Conservation (phyloP, 192 early-diverging fungal species). For the Coemansia sp. region DNA sequence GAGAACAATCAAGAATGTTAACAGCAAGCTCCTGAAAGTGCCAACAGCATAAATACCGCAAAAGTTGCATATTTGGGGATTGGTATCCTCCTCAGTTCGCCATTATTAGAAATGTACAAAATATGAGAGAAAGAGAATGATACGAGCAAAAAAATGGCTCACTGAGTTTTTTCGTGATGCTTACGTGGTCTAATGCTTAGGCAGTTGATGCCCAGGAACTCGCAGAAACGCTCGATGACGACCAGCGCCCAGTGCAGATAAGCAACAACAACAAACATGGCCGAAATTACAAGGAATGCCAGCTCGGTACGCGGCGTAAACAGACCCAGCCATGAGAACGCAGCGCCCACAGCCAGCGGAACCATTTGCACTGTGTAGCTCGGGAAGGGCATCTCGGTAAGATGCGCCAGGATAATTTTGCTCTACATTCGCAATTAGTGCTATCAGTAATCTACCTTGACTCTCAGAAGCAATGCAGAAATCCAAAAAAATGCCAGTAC, state of each 20-base stretch:
- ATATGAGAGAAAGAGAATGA: background rate
- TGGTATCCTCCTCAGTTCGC: background rate
- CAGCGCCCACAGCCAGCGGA: conserved; percentile 70
- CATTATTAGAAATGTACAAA: conserved; percentile 2
- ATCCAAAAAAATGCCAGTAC: conserved; percentile 9
- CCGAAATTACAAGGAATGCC: conserved; percentile 66
- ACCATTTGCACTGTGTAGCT: conserved; percentile 75
- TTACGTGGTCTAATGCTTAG: conserved; percentile 67
- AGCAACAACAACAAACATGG: conserved; percentile 67
- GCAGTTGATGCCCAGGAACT: conserved; percentile 81
- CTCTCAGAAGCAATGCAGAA: too few relatives aligned
- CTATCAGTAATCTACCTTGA: background rate
- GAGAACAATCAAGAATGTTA: conserved; percentile 1
- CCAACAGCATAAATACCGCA: too few relatives aligned
- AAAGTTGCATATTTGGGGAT: too few relatives aligned
- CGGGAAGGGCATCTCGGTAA: conserved; percentile 80
- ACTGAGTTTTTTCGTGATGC: conserved; percentile 49
- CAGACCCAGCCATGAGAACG: conserved; percentile 66
- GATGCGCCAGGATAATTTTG: conserved; percentile 86
- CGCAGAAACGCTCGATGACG: conserved; percentile 87
- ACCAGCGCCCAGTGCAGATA: conserved; percentile 84
- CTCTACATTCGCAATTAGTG: conserved; percentile 46
- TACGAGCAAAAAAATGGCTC: conserved; percentile 1
- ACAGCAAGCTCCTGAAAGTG: background rate
- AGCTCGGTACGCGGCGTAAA: conserved; percentile 68